Evolutionary conservation across 208 protist species (phyloP).

Genomic region (Leishmania tropica): DNA sequence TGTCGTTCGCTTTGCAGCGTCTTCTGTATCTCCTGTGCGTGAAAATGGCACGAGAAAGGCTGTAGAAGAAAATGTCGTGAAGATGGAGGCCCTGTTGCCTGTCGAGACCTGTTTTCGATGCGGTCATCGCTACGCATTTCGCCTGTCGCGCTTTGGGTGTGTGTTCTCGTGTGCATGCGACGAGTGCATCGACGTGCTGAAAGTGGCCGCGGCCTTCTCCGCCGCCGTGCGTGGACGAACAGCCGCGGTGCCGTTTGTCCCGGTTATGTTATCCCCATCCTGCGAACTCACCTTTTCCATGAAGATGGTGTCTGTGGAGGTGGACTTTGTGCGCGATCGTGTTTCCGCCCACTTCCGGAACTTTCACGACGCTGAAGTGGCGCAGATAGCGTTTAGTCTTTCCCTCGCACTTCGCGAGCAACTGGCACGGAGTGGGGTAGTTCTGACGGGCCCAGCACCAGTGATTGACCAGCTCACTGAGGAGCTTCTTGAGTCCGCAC

Average conservation of each 20-base stretch:
- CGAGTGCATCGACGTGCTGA: slow-evolving; percentile 47
- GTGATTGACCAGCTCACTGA: slow-evolving; percentile 30
- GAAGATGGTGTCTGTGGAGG: slow-evolving; percentile 50
- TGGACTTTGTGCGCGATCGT: slow-evolving; percentile 34
- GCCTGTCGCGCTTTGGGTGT: slow-evolving; percentile 70
- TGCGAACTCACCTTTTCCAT: slow-evolving; percentile 34
- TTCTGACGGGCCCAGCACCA: slow-evolving; percentile 19
- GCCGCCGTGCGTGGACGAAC: slow-evolving; percentile 16
- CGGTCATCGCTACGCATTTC: slow-evolving; percentile 40
- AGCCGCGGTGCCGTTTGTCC: slow-evolving; percentile 31
- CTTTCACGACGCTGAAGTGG: slow-evolving; percentile 18
- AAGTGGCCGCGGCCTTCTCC: slow-evolving; percentile 40
- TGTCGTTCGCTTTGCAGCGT: neutral
- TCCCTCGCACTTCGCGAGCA: slow-evolving; percentile 30
- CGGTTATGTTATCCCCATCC: slow-evolving; percentile 40
- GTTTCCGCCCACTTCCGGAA: slow-evolving; percentile 30
- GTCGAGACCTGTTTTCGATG: slow-evolving; percentile 46
- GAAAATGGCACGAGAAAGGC: neutral
- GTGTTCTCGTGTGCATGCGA: slow-evolving; percentile 63
- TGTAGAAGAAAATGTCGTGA: neutral
- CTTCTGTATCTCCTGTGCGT: neutral
- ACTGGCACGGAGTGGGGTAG: neutral
- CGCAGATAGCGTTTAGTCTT: slow-evolving; percentile 12
- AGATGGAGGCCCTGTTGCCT: slow-evolving; percentile 62
- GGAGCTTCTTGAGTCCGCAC: slow-evolving; percentile 30